A percentile compares a stretch with the other conserved stretches of the same genome.
Conservation (phyloP, 2,329 filamentous ascomycete genomes). For the Penicillium digitatum region DNA sequence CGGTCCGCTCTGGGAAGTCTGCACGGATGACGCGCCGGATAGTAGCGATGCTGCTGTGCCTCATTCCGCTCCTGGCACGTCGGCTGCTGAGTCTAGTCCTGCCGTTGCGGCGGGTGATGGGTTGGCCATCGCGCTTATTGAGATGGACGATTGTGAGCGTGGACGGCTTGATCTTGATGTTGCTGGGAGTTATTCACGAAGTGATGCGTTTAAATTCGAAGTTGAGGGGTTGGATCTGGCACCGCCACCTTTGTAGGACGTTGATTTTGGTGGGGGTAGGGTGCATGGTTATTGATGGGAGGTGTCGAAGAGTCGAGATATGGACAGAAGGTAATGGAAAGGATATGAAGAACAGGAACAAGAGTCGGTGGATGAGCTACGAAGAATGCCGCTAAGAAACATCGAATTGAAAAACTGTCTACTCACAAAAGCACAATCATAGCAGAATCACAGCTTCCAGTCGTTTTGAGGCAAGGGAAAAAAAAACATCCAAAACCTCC, state of each 20-base stretch:
- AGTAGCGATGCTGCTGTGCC: conserved; percentile 7
- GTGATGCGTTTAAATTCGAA: conserved; percentile 57
- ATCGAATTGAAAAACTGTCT: neutral
- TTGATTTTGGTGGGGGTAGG: neutral
- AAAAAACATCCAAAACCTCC: neutral
- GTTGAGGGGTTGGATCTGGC: conserved; percentile 58
- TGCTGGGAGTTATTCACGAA: conserved; percentile 78
- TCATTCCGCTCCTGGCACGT: conserved; percentile 38
- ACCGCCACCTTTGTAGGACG: conserved; percentile 48
- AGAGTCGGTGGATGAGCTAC: neutral
- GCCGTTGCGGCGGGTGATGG: conserved; percentile 33
- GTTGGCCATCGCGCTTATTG: conserved; percentile 67
- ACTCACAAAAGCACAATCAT: neutral
- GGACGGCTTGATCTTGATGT: conserved; percentile 79
- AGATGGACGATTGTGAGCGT: conserved; percentile 81
- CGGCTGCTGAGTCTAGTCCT: neutral
- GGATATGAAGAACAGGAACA: neutral
- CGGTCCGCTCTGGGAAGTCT: conserved; percentile 73
- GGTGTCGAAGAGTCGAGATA: neutral
- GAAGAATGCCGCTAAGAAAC: neutral
- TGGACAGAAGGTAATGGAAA: neutral
- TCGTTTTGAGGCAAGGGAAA: neutral
- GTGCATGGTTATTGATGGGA: neutral
- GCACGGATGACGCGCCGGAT: conserved; percentile 33
- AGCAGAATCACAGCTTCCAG: conserved; percentile 1